phyloP scores from a whole-genome alignment of 164 flowering plant genomes.

The Macadamia tetraphylla region DNA sequence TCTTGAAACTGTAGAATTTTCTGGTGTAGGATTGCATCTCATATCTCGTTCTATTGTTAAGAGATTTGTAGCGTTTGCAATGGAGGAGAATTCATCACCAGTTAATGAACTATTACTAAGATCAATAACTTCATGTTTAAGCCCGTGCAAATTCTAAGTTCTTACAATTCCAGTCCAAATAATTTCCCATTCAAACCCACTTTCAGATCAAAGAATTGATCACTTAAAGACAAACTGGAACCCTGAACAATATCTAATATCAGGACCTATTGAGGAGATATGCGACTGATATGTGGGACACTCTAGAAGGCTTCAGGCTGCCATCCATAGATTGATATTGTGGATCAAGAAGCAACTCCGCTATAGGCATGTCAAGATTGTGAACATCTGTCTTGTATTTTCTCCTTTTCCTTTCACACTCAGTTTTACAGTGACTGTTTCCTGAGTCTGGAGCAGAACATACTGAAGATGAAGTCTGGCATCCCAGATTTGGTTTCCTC shows the following conservation, averaged over 20 bases:
- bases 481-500: slow-evolving; percentile 81
- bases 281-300: slow-evolving; percentile 18
- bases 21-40: slow-evolving; percentile 24
- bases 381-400: slow-evolving; percentile 22
- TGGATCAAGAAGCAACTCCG: slow-evolving; percentile 23
- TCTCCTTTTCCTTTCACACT: slow-evolving; percentile 36
- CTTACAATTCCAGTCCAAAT: slow-evolving; percentile 17
- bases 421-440: slow-evolving; percentile 26
- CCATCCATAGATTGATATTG: slow-evolving; percentile 19
- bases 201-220: slow-evolving; percentile 20
- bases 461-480: slow-evolving; percentile 81
- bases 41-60: slow-evolving; percentile 17
- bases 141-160: slow-evolving; percentile 25
- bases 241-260: slow-evolving; percentile 16
- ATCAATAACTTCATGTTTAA: slow-evolving; percentile 52
- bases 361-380: slow-evolving; percentile 20
- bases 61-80: slow-evolving; percentile 14
- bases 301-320: slow-evolving; percentile 17
- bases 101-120: slow-evolving; percentile 19
- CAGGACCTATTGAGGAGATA: slow-evolving; percentile 13
- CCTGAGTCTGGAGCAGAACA: slow-evolving; percentile 70
- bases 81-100: slow-evolving; percentile 22
- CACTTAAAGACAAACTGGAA: slow-evolving; percentile 16
- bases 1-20: slow-evolving; percentile 25
- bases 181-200: slow-evolving; percentile 16